Conservation (phyloP, 176 grass and related monocot species). For the Melocanna baccifera region DNA sequence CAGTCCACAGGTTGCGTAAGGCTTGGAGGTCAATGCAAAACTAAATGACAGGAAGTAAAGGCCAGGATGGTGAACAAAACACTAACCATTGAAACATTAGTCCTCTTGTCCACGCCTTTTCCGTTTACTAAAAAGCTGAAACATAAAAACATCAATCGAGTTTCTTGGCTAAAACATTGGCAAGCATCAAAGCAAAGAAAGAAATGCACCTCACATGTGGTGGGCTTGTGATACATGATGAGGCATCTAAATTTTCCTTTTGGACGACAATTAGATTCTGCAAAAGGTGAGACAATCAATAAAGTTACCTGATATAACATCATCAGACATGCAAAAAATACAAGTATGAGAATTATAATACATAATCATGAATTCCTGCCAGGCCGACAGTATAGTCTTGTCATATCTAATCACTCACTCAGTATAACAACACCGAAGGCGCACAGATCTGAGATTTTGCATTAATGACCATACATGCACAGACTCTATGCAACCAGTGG, state of each 20-base stretch:
- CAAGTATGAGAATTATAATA: neutral
- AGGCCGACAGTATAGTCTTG: neutral
- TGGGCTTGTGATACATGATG: constrained; percentile 76
- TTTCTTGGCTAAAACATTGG: constrained; percentile 20
- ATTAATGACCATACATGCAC: constrained; percentile 3
- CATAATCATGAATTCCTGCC: neutral
- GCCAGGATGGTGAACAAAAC: neutral
- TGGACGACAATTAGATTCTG: constrained; percentile 75
- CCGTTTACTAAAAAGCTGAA: constrained; percentile 92
- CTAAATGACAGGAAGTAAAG: constrained; percentile 20
- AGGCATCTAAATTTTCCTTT: constrained; percentile 75
- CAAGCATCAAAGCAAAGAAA: constrained; percentile 2
- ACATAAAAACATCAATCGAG: constrained; percentile 23
- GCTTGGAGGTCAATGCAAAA: neutral
- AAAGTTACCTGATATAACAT: neutral
- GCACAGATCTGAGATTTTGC: neutral
- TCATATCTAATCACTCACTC: neutral
- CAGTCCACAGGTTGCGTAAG: neutral
- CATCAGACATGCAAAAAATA: constrained; percentile 5
- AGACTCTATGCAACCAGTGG: neutral
- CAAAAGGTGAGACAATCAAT: constrained; percentile 19
- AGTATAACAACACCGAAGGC: neutral
- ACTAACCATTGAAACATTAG: constrained; percentile 79
- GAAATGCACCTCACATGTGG: constrained; percentile 75
- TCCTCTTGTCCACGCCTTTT: constrained; percentile 88